phyloP scores from a whole-genome alignment of 805 yeast genomes.

The Myxozyma melibiosi region DNA sequence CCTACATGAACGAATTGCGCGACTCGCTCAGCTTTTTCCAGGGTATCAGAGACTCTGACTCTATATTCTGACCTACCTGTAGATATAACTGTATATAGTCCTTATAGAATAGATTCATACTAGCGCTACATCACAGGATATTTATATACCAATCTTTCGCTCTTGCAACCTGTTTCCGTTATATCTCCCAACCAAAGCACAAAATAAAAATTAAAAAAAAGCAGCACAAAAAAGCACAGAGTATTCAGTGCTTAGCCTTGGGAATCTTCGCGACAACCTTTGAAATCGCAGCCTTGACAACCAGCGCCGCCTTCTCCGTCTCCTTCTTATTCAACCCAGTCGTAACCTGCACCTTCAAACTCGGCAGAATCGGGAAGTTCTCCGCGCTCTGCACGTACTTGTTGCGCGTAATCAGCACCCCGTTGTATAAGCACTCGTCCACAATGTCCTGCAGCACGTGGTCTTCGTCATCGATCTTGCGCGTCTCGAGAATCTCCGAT shows the following conservation, averaged over 20 bases:
- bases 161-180: no score
- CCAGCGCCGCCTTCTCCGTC: constrained; percentile 46
- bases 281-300: constrained; percentile 33
- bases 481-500: constrained; percentile 43
- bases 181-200: no score
- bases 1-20: constrained; percentile 7
- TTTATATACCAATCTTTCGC: no score
- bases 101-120: not conserved
- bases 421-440: constrained; percentile 54
- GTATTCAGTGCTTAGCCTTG: constrained; percentile 15
- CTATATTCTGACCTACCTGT: not conserved
- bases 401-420: constrained; percentile 66
- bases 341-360: constrained; percentile 55
- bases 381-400: constrained; percentile 72
- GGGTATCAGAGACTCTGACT: constrained; percentile 6
- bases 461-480: constrained; percentile 52
- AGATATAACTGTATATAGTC: not conserved
- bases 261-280: constrained; percentile 31
- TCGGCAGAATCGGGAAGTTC: constrained; percentile 66
- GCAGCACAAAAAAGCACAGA: not conserved
- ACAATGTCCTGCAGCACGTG: constrained; percentile 68
- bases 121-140: no score
- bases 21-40: constrained; percentile 1
- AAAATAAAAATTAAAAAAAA: no score
- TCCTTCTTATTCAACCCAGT: constrained; percentile 52